These are phyloP conservation scores for Podospora sp. DNA, from an alignment of 495 filamentous ascomycete genomes.

Conservation along the genomic window DNA sequence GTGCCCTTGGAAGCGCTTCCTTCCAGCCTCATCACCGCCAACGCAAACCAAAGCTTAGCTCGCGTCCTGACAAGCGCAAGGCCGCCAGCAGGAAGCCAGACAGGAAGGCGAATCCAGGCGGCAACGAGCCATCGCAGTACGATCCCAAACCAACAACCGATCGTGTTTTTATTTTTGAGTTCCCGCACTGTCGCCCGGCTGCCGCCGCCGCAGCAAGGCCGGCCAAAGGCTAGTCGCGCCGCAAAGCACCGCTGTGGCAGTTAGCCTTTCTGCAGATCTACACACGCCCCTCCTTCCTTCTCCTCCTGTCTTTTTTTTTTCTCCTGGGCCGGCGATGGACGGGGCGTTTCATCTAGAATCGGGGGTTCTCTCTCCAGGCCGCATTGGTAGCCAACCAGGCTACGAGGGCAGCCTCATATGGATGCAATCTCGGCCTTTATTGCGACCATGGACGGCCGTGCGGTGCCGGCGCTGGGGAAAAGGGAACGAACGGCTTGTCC, in stretches of 20 bases:
- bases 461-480: constrained; percentile 2
- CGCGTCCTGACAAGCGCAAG: not conserved
- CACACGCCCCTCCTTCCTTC: not conserved
- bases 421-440: constrained; percentile 25
- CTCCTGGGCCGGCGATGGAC: constrained; percentile 2
- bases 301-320: too few species aligned
- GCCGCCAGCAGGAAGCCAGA: not conserved
- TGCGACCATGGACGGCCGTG: constrained; percentile 17
- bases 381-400: constrained; percentile 20
- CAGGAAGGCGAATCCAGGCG: not conserved
- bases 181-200: not conserved
- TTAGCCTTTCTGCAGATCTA: not conserved
- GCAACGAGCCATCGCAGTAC: not conserved
- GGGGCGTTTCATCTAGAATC: constrained; percentile 22
- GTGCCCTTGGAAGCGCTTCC: constrained; percentile 5
- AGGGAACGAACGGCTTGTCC: not conserved
- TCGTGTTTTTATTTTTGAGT: not conserved
- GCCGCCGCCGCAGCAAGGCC: not conserved
- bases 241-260: not conserved
- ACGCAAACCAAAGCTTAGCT: not conserved
- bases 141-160: not conserved
- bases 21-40: constrained; percentile 17
- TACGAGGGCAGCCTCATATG: constrained; percentile 14
- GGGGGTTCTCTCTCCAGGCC: constrained; percentile 18
- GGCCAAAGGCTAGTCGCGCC: not conserved